phyloP scores from a whole-genome alignment of 345 rosid species.

The Camelina neglecta region DNA sequence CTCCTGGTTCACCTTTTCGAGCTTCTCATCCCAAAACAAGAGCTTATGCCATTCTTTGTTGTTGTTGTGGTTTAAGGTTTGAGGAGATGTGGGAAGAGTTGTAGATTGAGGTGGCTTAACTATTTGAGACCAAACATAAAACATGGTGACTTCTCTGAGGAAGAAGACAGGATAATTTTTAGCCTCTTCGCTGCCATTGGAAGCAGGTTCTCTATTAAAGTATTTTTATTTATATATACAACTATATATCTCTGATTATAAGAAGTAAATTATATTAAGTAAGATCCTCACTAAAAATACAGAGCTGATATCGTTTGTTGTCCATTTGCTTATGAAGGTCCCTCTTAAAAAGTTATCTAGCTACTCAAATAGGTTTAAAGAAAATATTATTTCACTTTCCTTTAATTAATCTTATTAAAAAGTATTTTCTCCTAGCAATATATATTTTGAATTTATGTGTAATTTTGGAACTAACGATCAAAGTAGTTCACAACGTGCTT shows the following conservation, averaged over 20 bases:
- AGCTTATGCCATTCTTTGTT: slow-evolving; percentile 21
- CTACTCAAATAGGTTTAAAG: slow-evolving; percentile 21
- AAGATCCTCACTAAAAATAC: slow-evolving; percentile 1
- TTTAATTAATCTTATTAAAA: not conserved
- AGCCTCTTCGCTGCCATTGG: slow-evolving; percentile 82
- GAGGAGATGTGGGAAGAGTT: slow-evolving; percentile 97
- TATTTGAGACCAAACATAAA: slow-evolving; percentile 93
- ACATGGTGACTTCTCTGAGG: slow-evolving; percentile 91
- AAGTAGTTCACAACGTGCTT: not conserved
- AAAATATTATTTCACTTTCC: not conserved
- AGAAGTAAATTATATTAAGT: not conserved
- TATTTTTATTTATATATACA: not conserved
- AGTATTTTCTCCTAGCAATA: not conserved
- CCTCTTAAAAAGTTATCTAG: slow-evolving; percentile 26
- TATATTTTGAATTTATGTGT: not conserved
- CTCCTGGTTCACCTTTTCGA: not conserved
- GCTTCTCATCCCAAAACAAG: not conserved
- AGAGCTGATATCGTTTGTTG: slow-evolving; percentile 7
- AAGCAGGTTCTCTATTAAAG: slow-evolving; percentile 66
- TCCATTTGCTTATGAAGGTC: slow-evolving; percentile 25
- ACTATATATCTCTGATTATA: not conserved
- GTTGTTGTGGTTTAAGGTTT: slow-evolving; percentile 53
- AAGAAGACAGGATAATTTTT: slow-evolving; percentile 81
- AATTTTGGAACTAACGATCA: slow-evolving; percentile 5
- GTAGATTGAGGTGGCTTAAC: slow-evolving; percentile 95